phyloP scores from a whole-genome alignment of 2,329 filamentous ascomycete genomes.

The Xylariaceae sp. region DNA sequence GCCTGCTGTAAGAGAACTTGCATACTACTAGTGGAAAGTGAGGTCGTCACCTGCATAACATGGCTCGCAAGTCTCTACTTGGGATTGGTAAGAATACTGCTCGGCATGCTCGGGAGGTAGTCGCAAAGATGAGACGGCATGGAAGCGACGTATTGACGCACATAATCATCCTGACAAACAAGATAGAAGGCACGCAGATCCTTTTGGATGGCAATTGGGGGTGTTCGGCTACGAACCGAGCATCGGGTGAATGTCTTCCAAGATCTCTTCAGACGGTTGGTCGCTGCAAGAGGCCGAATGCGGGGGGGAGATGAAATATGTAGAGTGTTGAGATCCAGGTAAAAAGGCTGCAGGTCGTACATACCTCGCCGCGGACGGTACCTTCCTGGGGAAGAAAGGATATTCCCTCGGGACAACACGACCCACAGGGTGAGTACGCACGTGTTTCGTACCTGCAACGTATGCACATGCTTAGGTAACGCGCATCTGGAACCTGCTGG shows the following conservation, averaged over 20 bases:
- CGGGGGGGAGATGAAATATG: not conserved
- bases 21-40: slow-evolving; percentile 4
- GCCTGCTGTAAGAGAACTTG: not conserved
- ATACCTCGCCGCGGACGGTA: not conserved
- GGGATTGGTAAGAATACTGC: not conserved
- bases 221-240: too few species aligned
- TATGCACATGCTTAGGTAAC: not conserved
- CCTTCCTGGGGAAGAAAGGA: not conserved
- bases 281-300: not conserved
- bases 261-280: too few species aligned
- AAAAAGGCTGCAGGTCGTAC: too few species aligned
- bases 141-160: not conserved
- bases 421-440: not conserved
- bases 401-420: not conserved
- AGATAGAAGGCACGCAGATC: too few species aligned
- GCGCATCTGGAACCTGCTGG: not conserved
- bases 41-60: not conserved
- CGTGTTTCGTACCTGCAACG: not conserved
- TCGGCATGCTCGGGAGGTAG: not conserved
- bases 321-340: not conserved
- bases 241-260: too few species aligned
- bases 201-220: too few species aligned
- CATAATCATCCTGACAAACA: too few species aligned
- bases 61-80: not conserved
- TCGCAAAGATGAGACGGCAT: not conserved